Percentiles rank a stretch among this genome's conserved stretches.
Evolutionary conservation across 352 stramenopile genomes (phyloP).

Genomic region (Globisporangium abappressorium): DNA sequence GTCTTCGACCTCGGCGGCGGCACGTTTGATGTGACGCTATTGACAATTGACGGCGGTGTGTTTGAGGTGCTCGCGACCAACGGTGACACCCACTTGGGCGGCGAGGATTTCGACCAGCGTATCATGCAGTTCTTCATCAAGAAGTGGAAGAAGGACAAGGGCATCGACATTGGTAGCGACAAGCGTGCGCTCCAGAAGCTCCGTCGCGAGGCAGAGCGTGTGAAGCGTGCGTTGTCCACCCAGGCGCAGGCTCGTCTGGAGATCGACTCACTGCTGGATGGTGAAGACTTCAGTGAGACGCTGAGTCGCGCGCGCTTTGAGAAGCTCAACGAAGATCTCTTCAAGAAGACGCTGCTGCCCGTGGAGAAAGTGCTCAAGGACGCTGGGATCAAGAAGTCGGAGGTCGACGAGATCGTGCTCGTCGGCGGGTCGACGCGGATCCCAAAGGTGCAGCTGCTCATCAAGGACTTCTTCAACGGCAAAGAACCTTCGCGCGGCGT

Average conservation of each 20-base stretch:
- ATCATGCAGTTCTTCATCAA: slow-evolving; percentile 90
- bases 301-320: slow-evolving; percentile 92
- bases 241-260: slow-evolving; percentile 80
- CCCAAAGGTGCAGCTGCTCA: slow-evolving; percentile 96
- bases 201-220: slow-evolving; percentile 89
- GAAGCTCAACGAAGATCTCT: slow-evolving; percentile 89
- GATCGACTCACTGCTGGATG: slow-evolving; percentile 92
- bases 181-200: slow-evolving; percentile 84
- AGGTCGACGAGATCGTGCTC: slow-evolving; percentile 98
- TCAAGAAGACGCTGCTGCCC: slow-evolving; percentile 88
- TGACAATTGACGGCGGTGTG: slow-evolving; percentile 92
- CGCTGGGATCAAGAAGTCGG: slow-evolving; percentile 85
- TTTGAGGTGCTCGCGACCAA: slow-evolving; percentile 93
- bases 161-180: slow-evolving; percentile 57
- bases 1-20: slow-evolving; percentile 98
- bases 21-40: slow-evolving; percentile 90
- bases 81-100: slow-evolving; percentile 89
- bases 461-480: slow-evolving; percentile 95
- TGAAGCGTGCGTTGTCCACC: slow-evolving; percentile 89
- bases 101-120: slow-evolving; percentile 91
- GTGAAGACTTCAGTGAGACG: slow-evolving; percentile 90
- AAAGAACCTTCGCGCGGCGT: slow-evolving; percentile 95
- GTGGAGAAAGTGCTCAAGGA: slow-evolving; percentile 75
- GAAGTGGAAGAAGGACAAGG: slow-evolving; percentile 77
- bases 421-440: slow-evolving; percentile 99